Evolutionary conservation across 2,329 filamentous ascomycete species (phyloP).

Genomic region (Ceratocystis albifundus): DNA sequence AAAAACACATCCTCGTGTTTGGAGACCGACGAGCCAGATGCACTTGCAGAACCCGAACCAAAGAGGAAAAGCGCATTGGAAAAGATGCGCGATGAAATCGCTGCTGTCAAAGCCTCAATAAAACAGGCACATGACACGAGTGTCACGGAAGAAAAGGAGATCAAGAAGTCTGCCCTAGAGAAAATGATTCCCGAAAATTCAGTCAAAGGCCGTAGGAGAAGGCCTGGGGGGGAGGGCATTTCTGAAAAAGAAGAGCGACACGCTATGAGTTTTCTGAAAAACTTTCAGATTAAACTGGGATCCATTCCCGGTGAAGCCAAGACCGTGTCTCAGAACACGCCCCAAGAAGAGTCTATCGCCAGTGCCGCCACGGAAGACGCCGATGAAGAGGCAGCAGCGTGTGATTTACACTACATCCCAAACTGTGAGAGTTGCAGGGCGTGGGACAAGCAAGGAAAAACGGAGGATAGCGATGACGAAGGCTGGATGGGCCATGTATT

Average conservation of each 20-base stretch:
- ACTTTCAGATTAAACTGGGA: slow-evolving; percentile 17
- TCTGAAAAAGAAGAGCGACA: slow-evolving; percentile 32
- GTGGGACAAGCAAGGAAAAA: slow-evolving; percentile 59
- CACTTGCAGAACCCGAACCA: slow-evolving; percentile 23
- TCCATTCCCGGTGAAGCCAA: slow-evolving; percentile 3
- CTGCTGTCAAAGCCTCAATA: slow-evolving; percentile 71
- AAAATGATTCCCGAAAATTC: slow-evolving; percentile 63
- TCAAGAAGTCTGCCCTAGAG: slow-evolving; percentile 57
- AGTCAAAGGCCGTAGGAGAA: slow-evolving; percentile 50
- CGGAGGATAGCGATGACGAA: slow-evolving; percentile 37
- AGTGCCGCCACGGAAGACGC: slow-evolving; percentile 28
- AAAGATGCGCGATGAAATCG: slow-evolving; percentile 67
- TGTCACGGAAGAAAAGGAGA: slow-evolving; percentile 41
- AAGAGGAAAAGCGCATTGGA: slow-evolving; percentile 42
- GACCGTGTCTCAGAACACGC: neutral
- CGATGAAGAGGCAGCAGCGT: slow-evolving; percentile 63
- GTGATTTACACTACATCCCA: slow-evolving; percentile 90
- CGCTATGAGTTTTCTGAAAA: slow-evolving; percentile 25
- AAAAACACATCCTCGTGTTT: neutral
- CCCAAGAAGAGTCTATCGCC: neutral
- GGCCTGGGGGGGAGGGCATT: slow-evolving; percentile 47
- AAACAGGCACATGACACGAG: slow-evolving; percentile 41
- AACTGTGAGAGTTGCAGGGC: slow-evolving; percentile 85
- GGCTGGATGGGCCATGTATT: slow-evolving; percentile 82
- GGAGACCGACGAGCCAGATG: slow-evolving; percentile 13